Base-by-base conservation (phyloP, 2,329 filamentous ascomycete genomes). In the Mycosphaerella sp. region DNA sequence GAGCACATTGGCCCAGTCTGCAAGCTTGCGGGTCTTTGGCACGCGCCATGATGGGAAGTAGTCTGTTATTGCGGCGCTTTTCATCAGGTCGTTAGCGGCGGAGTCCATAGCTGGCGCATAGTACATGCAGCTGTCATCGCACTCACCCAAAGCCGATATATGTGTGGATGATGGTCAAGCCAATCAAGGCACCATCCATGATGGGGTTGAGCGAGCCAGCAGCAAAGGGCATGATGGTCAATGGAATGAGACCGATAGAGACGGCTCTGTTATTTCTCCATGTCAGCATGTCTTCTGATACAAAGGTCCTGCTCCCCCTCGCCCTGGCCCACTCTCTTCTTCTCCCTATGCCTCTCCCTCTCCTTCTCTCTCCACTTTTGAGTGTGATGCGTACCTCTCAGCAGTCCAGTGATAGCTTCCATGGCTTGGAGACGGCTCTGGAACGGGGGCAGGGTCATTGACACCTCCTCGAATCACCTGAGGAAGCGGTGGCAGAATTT, bases 371-470 rank as follows among this genome's bases (percentile, higher is more conserved):
- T 32, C 30, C 30, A 32, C 30, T 32, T 32, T 32, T 32, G 4
- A 32, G 9, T 10, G 3, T 32, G 30, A 18, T 34, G 35, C 51
- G 34, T 67, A 81, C 79, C 82, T 77, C 79, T 98, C 93, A 66
- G 95, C 95, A 54, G 86, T 87, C 93, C 93, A 98, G 80, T 98
- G 93, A 78, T 97, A 98, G 72, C 87, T 94, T 64, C 93, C 93
- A 75, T 98, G 88, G 50, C 82, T 76, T 37, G 91, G 83, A 62
- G 79, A 81, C 47, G 87, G 73, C 17, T 80, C 68, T 41, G 89
- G 90, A 18, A 95, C 72, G 35, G 81, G 81, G 28, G 81, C 86
- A 50, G 93, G 81, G 66, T 97, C 90, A 74, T 98, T 98, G 68
- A 90, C 89, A 86, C 65, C 57, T 55, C 65, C 65, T 30, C 57